phyloP scores from a whole-genome alignment of 83 land plant genomes.

The Diphasiastrum complanatum region DNA sequence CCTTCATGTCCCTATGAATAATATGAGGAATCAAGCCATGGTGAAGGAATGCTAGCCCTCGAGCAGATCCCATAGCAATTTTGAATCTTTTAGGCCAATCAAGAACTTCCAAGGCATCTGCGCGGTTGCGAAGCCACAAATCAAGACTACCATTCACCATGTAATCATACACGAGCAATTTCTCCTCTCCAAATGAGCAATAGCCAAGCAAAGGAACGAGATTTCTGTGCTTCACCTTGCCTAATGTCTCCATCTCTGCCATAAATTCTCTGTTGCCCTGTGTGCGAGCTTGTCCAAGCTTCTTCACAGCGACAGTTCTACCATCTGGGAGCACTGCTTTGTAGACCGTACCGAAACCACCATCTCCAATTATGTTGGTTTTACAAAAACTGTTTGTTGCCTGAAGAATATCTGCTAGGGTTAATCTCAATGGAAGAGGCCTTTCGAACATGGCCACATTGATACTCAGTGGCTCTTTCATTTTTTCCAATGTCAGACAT shows the following conservation, averaged over 20 bases:
- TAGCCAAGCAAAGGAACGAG: slow-evolving; percentile 37
- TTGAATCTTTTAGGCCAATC: slow-evolving; percentile 38
- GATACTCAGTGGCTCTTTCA: slow-evolving; percentile 43
- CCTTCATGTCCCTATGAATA: slow-evolving; percentile 43
- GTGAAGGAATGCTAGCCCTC: slow-evolving; percentile 37
- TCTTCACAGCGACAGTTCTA: slow-evolving; percentile 35
- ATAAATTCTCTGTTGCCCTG: slow-evolving; percentile 40
- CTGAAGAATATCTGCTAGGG: slow-evolving; percentile 27
- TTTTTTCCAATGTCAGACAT: slow-evolving; percentile 17
- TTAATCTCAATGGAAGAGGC: slow-evolving; percentile 24
- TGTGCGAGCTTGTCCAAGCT: slow-evolving; percentile 22
- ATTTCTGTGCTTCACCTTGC: slow-evolving; percentile 42
- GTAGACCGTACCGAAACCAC: slow-evolving; percentile 37
- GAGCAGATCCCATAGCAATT: slow-evolving; percentile 32
- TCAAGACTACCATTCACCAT: slow-evolving; percentile 36
- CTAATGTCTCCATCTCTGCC: slow-evolving; percentile 41
- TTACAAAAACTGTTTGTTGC: slow-evolving; percentile 32
- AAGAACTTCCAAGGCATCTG: slow-evolving; percentile 33
- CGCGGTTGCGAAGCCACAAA: slow-evolving; percentile 37
- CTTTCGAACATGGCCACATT: slow-evolving; percentile 38
- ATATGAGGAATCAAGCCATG: slow-evolving; percentile 38
- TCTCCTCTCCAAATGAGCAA: slow-evolving; percentile 41
- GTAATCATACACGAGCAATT: slow-evolving; percentile 42
- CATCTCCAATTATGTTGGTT: slow-evolving; percentile 35
- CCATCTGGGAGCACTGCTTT: slow-evolving; percentile 37